Evolutionary conservation across 1,284 basidiomycete genomes (phyloP).

Genomic region (Rhodotorula sp.): DNA sequence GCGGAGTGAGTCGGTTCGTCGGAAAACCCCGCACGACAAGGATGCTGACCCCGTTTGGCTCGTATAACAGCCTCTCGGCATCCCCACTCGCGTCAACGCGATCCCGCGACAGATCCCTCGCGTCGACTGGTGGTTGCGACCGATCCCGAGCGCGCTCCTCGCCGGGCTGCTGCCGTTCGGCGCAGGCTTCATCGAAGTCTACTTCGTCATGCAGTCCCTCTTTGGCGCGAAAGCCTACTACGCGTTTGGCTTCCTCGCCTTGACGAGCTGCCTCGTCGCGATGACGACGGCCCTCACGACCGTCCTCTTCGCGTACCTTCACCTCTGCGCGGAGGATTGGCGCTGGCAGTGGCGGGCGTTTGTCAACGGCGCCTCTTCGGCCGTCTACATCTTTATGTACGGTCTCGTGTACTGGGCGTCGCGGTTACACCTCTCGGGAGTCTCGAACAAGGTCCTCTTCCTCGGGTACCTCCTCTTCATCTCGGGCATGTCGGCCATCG

Average conservation of each 20-base stretch:
- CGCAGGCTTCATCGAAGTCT: conserved; percentile 92
- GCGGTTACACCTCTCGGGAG: conserved; percentile 67
- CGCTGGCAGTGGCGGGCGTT: conserved; percentile 98
- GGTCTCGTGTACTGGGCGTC: conserved; percentile 47
- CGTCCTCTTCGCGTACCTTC: conserved; percentile 88
- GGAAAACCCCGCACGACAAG: neutral
- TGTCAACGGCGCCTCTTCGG: conserved; percentile 87
- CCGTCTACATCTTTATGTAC: conserved; percentile 87
- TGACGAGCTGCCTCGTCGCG: conserved; percentile 80
- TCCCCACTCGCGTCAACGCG: conserved; percentile 85
- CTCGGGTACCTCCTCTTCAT: conserved; percentile 87
- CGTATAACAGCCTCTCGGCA: conserved; percentile 60
- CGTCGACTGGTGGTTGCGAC: conserved; percentile 49
- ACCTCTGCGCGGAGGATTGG: conserved; percentile 93
- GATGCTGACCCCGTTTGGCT: neutral
- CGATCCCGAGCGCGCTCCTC: conserved; percentile 70
- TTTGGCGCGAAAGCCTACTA: conserved; percentile 77
- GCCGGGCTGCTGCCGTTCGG: conserved; percentile 92
- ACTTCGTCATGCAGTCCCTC: conserved; percentile 87
- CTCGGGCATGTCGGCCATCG: conserved; percentile 78
- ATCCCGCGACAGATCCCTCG: conserved; percentile 65
- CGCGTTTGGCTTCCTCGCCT: conserved; percentile 90
- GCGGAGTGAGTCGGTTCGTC: conserved; percentile 65
- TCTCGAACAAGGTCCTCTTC: conserved; percentile 82
- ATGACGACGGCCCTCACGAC: conserved; percentile 87